These are phyloP conservation scores for Stephanodiscus minutulus DNA, from an alignment of 108 stramenopile genomes.

Conservation along the genomic window DNA sequence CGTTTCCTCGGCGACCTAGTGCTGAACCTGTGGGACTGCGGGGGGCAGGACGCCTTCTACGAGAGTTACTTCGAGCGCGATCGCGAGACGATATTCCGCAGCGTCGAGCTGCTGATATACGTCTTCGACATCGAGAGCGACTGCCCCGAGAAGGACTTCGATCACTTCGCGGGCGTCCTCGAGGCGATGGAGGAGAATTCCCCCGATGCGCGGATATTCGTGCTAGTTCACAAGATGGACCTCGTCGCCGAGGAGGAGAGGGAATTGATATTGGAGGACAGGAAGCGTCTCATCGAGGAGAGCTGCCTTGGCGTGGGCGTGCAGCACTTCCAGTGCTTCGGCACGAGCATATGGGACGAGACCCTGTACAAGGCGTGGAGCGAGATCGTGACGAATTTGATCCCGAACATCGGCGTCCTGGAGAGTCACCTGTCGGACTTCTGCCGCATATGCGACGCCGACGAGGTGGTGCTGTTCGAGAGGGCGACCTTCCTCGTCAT, in stretches of 20 bases:
- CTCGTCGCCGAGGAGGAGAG: constrained; percentile 88
- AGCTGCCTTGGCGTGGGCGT: constrained; percentile 70
- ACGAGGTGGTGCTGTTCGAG: constrained; percentile 99
- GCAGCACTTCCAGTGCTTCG: constrained; percentile 87
- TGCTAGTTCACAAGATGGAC: constrained; percentile 99
- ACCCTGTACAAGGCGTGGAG: constrained; percentile 98
- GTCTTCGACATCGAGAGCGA: constrained; percentile 97
- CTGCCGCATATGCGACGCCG: constrained; percentile 93
- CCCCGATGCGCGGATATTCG: constrained; percentile 95
- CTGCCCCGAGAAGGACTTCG: constrained; percentile 90
- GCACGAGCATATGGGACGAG: constrained; percentile 99
- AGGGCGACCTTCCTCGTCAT: constrained; percentile 97
- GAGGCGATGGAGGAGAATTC: constrained; percentile 95
- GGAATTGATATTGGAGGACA: constrained; percentile 84
- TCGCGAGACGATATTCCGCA: constrained; percentile 96
- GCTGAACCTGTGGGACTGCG: constrained; percentile 99
- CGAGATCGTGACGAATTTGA: constrained; percentile 96
- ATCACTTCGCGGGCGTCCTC: constrained; percentile 86
- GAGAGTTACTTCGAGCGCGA: constrained; percentile 97
- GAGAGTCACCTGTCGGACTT: constrained; percentile 93
- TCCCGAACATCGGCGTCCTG: constrained; percentile 95
- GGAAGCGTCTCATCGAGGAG: constrained; percentile 79
- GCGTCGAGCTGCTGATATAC: constrained; percentile 97
- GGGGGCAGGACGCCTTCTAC: constrained; percentile 98
- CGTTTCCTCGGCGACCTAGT: constrained; percentile 98